Evolutionary conservation across 2,329 filamentous ascomycete genomes (phyloP).

Genomic region (Aurifilum marmelostoma): DNA sequence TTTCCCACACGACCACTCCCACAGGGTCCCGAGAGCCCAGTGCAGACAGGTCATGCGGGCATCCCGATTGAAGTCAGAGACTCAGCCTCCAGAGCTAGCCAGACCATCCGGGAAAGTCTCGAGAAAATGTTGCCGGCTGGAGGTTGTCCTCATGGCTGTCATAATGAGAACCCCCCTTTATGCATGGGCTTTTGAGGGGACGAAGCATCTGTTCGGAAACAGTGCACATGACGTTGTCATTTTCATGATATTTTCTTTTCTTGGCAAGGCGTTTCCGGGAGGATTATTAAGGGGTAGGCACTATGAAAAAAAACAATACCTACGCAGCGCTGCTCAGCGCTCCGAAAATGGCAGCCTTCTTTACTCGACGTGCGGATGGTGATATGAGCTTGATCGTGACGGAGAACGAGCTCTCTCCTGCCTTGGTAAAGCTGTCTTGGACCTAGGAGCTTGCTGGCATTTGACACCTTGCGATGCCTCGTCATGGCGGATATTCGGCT

Average conservation of each 20-base stretch:
- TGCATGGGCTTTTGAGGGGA: not conserved
- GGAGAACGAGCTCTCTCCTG: not conserved
- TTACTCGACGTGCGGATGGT: not conserved
- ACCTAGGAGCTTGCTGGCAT: not conserved
- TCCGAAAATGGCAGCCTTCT: not conserved
- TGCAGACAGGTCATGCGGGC: not conserved
- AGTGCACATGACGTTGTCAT: slow-evolving; percentile 3
- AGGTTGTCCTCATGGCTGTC: not conserved
- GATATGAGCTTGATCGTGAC: not conserved
- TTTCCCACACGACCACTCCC: not conserved
- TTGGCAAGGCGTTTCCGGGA: slow-evolving; percentile 19
- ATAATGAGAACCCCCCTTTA: not conserved
- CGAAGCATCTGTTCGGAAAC: slow-evolving; percentile 10
- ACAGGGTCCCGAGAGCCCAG: not conserved
- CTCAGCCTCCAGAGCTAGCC: not conserved
- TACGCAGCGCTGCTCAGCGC: slow-evolving; percentile 4
- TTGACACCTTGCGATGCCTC: not conserved
- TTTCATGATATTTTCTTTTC: slow-evolving; percentile 14
- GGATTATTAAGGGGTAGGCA: slow-evolving; percentile 7
- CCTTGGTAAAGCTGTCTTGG: not conserved
- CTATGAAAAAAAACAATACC: slow-evolving; percentile 1
- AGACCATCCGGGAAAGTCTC: not conserved
- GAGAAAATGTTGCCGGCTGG: not conserved
- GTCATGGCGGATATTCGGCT: not conserved
- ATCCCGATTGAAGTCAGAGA: not conserved